Evolutionary conservation across 176 grass and related monocot species (phyloP), one percentile per base, ranked within the genome.

Genomic region (Triticum timopheevii): DNA sequence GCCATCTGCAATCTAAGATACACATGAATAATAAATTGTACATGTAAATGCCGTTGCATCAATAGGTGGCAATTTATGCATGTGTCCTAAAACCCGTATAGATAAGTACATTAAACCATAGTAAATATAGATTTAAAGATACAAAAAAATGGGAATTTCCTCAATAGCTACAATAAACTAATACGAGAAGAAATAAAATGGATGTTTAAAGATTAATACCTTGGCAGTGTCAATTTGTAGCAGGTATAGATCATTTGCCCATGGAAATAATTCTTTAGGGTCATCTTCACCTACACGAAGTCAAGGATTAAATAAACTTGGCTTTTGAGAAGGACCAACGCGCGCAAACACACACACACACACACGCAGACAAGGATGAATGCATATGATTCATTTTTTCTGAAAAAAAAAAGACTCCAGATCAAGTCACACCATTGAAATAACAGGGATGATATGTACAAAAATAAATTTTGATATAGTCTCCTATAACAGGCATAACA

Each of bases 231-330:
- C 80, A 40, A 98, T 71, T 65, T 93, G 85, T 36, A 98, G 83
- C 69, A 98, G 82, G 79, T 90, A 95, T 76, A 98, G 93, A 70
- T 93, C 91, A 39, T 83, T 80, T 84, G 86, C 27, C 83, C 87
- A 10, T 50, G 5, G 56, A 92, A 98, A 49, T 88, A 95, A 71
- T 95, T 98, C 2, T 47, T 88, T 80, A 95, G 69, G 8, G 87
- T 84, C 89, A 87, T 93, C 91, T 83, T 98, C 19, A 95, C 93
- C 93, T 98, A 83, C 61, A 88, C 11, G 25, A 90, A 49, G 65
- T 20, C 22, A 33, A 90, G 16, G 28, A 13, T 79, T 64, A 84
- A 79, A 62, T 17, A 80, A 69, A 49, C 1, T 69, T 88, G 36
- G 25, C 54, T 84, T 62, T 38, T 61, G 6, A 15, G 38, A 8